Conservation (phyloP, 495 filamentous ascomycete genomes). For the Aspergillus sparsus region DNA sequence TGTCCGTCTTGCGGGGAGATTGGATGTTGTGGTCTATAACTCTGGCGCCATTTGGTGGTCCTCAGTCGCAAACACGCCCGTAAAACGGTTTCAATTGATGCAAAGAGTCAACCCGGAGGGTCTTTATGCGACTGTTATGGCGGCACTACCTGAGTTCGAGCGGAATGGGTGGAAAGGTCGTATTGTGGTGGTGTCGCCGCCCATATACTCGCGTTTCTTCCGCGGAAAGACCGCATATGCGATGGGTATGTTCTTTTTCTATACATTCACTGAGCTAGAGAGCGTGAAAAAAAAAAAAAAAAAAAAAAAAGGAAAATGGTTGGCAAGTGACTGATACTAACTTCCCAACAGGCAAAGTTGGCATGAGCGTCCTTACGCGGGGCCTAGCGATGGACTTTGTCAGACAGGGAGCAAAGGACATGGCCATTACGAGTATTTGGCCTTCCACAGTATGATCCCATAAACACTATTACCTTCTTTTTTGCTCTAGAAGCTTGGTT, state of each 20-base stretch:
- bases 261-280: background rate
- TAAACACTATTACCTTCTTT: background rate
- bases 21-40: constrained; percentile 82
- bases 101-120: constrained; percentile 80
- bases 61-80: constrained; percentile 68
- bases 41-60: constrained; percentile 88
- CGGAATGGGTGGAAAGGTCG: constrained; percentile 56
- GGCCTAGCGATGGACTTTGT: constrained; percentile 83
- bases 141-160: constrained; percentile 61
- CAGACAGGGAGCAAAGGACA: constrained; percentile 60
- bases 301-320: background rate
- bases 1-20: constrained; percentile 58
- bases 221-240: constrained; percentile 86
- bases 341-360: constrained; percentile 60
- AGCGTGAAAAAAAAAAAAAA: no score
- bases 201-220: constrained; percentile 84
- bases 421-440: constrained; percentile 84
- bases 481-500: constrained; percentile 11
- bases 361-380: constrained; percentile 79
- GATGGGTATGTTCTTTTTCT: constrained; percentile 53
- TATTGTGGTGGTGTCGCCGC: constrained; percentile 80
- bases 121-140: constrained; percentile 61
- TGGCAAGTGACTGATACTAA: background rate
- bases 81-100: constrained; percentile 80
- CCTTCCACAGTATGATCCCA: constrained; percentile 63